Percentiles rank a stretch among this genome's conserved stretches.
Evolutionary conservation across 768 basidiomycete genomes (phyloP).

Genomic region (Lepiota subincarnata): DNA sequence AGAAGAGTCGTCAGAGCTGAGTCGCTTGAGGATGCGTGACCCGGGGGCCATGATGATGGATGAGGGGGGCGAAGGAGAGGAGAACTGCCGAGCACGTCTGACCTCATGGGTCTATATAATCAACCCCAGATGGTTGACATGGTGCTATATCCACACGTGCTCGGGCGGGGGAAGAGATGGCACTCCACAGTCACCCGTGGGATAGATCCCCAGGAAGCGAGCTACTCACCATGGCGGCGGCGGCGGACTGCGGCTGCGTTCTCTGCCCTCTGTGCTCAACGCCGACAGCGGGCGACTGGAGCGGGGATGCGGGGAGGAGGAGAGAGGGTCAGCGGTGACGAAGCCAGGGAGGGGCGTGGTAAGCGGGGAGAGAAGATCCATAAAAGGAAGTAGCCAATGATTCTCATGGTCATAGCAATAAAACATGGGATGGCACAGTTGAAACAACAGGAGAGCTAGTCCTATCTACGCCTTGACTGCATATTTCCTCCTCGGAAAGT

Average conservation of each 20-base stretch:
- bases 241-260: not conserved
- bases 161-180: conserved; percentile 2
- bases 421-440: conserved; percentile 11
- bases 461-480: conserved; percentile 78
- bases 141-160: conserved; percentile 2
- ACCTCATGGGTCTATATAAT: conserved; percentile 21
- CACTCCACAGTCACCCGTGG: conserved; percentile 6
- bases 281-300: not conserved
- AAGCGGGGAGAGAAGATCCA: not conserved
- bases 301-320: not conserved
- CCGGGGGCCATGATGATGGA: conserved; percentile 11
- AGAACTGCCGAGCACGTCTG: conserved; percentile 12
- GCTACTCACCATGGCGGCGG: conserved; percentile 1
- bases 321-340: not conserved
- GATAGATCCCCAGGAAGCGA: not conserved
- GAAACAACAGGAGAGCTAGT: conserved; percentile 19
- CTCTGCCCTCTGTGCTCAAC: not conserved
- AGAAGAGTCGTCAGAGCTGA: conserved; percentile 10
- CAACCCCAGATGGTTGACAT: conserved; percentile 15
- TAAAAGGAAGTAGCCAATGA: not conserved
- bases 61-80: conserved; percentile 7
- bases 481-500: conserved; percentile 93
- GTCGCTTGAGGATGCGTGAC: conserved; percentile 14
- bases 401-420: not conserved
- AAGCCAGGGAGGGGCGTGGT: not conserved